Evolutionary conservation across 805 yeast species (phyloP).

Genomic region (Metschnikowia sp.): DNA sequence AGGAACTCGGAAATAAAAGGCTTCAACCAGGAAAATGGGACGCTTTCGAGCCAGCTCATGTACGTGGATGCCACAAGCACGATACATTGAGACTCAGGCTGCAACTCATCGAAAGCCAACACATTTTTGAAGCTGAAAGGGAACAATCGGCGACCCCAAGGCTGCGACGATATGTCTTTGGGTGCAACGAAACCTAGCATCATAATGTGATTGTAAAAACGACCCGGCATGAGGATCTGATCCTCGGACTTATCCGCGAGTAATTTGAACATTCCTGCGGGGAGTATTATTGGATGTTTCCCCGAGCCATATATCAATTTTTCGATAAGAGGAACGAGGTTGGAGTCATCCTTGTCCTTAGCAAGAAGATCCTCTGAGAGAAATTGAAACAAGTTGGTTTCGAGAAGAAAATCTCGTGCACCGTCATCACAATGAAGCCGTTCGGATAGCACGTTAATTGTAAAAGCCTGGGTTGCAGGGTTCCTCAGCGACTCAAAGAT

Average conservation of each 20-base stretch:
- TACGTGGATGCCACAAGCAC: not conserved
- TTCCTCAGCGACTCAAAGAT: conserved; percentile 1
- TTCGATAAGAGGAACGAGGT: not conserved
- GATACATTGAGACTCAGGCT: not conserved
- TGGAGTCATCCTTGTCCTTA: not conserved
- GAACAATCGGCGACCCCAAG: conserved; percentile 3
- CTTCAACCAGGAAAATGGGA: conserved; percentile 6
- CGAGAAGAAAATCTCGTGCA: not conserved
- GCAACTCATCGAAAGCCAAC: not conserved
- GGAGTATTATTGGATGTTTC: too few species aligned
- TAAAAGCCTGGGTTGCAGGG: conserved; percentile 1
- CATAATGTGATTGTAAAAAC: not conserved
- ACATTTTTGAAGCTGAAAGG: not conserved
- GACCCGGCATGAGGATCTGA: not conserved
- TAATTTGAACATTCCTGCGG: not conserved
- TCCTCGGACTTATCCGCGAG: not conserved
- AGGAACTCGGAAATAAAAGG: conserved; percentile 1
- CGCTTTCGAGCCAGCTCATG: not conserved
- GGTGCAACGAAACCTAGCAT: not conserved
- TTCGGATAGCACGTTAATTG: not conserved
- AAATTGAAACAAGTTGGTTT: not conserved
- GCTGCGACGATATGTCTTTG: conserved; percentile 1
- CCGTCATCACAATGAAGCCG: not conserved
- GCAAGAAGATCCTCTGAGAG: not conserved
- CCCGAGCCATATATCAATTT: not conserved